Evolutionary conservation across 768 basidiomycete genomes (phyloP).

Genomic region (Dentipellis fragilis): DNA sequence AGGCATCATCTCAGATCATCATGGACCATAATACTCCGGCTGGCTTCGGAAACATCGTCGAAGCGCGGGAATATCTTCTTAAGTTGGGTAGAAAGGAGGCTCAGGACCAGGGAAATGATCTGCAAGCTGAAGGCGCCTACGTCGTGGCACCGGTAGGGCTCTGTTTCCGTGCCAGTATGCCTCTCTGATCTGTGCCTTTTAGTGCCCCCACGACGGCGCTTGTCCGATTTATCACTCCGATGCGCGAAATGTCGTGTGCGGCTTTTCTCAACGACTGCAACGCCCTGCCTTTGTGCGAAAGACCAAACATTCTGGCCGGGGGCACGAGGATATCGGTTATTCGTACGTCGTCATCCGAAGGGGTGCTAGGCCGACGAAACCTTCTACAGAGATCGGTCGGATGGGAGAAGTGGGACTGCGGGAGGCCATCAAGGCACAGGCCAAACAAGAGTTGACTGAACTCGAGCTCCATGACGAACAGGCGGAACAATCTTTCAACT

Average conservation of each 20-base stretch:
- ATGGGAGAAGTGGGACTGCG: constrained; percentile 43
- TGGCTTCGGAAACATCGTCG: constrained; percentile 73
- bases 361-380: constrained; percentile 50
- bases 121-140: constrained; percentile 48
- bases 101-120: constrained; percentile 33
- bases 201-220: constrained; percentile 86
- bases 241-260: constrained; percentile 49
- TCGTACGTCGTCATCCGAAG: constrained; percentile 85
- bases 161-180: constrained; percentile 1
- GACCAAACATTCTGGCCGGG: constrained; percentile 79
- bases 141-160: constrained; percentile 79
- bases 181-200: constrained; percentile 2
- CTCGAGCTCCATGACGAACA: constrained; percentile 15
- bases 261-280: constrained; percentile 82
- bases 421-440: constrained; percentile 27
- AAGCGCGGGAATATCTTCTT: constrained; percentile 68
- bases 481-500: neutral
- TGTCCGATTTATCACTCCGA: constrained; percentile 71
- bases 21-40: constrained; percentile 72
- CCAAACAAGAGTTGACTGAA: constrained; percentile 11
- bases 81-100: constrained; percentile 48
- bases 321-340: constrained; percentile 82
- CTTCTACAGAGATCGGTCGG: constrained; percentile 33
- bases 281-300: constrained; percentile 75
- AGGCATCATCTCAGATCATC: constrained; percentile 42